Conservation (phyloP, 495 filamentous ascomycete species). For the Tirmania nivea region DNA sequence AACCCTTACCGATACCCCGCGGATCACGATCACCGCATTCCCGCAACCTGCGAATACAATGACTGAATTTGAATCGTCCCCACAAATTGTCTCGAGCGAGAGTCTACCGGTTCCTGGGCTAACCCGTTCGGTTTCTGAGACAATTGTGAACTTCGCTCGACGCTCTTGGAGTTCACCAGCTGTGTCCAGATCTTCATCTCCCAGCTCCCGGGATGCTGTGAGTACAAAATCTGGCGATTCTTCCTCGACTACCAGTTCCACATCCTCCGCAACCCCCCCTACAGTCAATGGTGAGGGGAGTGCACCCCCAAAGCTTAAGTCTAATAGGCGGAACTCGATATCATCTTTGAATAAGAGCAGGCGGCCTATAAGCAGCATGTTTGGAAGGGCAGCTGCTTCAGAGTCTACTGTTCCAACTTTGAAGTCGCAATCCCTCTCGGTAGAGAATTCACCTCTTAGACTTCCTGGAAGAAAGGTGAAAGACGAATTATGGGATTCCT, state of each 20-base stretch:
- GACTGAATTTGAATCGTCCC: not conserved
- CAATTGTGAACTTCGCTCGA: constrained; percentile 6
- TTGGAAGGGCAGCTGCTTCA: constrained; percentile 12
- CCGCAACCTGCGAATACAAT: constrained; percentile 10
- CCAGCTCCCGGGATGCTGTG: constrained; percentile 15
- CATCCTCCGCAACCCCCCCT: constrained; percentile 10
- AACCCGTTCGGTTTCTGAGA: constrained; percentile 5
- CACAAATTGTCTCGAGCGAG: not conserved
- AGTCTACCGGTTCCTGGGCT: no score
- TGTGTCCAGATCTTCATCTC: constrained; percentile 18
- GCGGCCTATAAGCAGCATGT: constrained; percentile 11
- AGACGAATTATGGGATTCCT: constrained; percentile 79
- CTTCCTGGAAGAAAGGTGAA: constrained; percentile 17
- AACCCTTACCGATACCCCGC: constrained; percentile 1
- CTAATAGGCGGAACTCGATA: constrained; percentile 2
- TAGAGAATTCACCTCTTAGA: not conserved
- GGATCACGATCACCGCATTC: constrained; percentile 18
- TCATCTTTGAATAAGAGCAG: constrained; percentile 4
- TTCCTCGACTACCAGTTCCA: constrained; percentile 15
- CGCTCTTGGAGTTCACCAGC: constrained; percentile 13
- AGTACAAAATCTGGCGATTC: constrained; percentile 14
- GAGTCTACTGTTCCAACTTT: constrained; percentile 11
- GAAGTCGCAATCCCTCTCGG: not conserved
- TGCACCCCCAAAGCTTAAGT: not conserved
- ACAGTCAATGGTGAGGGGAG: constrained; percentile 1